Conservation (phyloP, 306 rosid genomes). For the Prunus davidiana region DNA sequence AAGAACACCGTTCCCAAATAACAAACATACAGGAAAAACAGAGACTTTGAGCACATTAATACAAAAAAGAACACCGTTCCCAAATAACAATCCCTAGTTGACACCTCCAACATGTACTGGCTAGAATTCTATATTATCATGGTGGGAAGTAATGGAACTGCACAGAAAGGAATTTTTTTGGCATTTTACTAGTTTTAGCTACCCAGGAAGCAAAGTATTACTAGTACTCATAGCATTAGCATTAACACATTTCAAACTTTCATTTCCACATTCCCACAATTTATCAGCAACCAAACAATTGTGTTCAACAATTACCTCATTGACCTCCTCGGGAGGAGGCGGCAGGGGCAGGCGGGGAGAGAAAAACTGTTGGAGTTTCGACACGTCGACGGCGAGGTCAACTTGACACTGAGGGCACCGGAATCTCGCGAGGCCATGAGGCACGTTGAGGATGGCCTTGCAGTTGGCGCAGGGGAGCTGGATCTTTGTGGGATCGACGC, state of each 20-base stretch:
- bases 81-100: not conserved
- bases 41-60: not conserved
- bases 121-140: not conserved
- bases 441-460: constrained; percentile 92
- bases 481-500: constrained; percentile 96
- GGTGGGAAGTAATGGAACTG: not conserved
- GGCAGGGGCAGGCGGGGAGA: constrained; percentile 27
- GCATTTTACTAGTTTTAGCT: not conserved
- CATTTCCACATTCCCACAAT: not conserved
- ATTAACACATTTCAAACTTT: not conserved
- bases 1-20: not conserved
- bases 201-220: not conserved
- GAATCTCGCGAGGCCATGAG: constrained; percentile 80
- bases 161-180: not conserved
- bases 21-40: not conserved
- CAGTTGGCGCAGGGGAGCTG: constrained; percentile 94
- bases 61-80: not conserved
- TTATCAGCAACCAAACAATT: not conserved
- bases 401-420: constrained; percentile 81
- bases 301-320: constrained; percentile 40
- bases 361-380: constrained; percentile 40
- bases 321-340: constrained; percentile 49
- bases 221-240: not conserved
- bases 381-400: constrained; percentile 85
- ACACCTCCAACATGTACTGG: not conserved